A percentile compares a stretch with the other conserved stretches of the same genome.
phyloP scores from a whole-genome alignment of 805 yeast genomes.

The Ogataea pignaliae region DNA sequence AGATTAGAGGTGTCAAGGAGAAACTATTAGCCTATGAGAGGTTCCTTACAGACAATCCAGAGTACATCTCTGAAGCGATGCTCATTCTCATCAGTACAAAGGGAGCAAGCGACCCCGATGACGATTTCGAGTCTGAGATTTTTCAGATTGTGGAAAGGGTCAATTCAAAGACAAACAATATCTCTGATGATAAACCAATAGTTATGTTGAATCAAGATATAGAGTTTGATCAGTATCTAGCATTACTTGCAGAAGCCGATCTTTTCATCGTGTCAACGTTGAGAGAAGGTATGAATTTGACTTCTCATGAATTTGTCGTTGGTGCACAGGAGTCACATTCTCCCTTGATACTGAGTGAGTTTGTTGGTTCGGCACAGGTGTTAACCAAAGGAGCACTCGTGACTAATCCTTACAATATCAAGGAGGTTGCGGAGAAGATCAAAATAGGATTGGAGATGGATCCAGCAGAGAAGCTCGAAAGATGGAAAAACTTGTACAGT shows the following conservation, averaged over 20 bases:
- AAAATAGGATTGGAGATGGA: constrained; percentile 63
- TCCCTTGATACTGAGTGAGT: constrained; percentile 84
- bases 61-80: constrained; percentile 61
- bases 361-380: constrained; percentile 89
- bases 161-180: constrained; percentile 68
- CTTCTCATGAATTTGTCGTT: constrained; percentile 89
- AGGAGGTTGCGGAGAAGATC: constrained; percentile 60
- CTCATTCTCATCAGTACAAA: constrained; percentile 79
- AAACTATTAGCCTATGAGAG: constrained; percentile 83
- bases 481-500: constrained; percentile 62
- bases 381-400: constrained; percentile 65
- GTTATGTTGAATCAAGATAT: constrained; percentile 85
- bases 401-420: constrained; percentile 89
- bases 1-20: constrained; percentile 82
- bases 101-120: constrained; percentile 43
- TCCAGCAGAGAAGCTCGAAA: constrained; percentile 46
- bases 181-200: constrained; percentile 77
- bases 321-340: constrained; percentile 69
- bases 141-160: constrained; percentile 79
- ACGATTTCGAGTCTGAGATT: constrained; percentile 67
- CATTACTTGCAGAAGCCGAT: constrained; percentile 81
- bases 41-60: constrained; percentile 69
- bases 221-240: constrained; percentile 84
- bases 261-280: constrained; percentile 82
- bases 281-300: constrained; percentile 95